Evolutionary conservation across 768 basidiomycete genomes (phyloP), one percentile per base, ranked within the genome.

Genomic region (Pleurotus platypus): DNA sequence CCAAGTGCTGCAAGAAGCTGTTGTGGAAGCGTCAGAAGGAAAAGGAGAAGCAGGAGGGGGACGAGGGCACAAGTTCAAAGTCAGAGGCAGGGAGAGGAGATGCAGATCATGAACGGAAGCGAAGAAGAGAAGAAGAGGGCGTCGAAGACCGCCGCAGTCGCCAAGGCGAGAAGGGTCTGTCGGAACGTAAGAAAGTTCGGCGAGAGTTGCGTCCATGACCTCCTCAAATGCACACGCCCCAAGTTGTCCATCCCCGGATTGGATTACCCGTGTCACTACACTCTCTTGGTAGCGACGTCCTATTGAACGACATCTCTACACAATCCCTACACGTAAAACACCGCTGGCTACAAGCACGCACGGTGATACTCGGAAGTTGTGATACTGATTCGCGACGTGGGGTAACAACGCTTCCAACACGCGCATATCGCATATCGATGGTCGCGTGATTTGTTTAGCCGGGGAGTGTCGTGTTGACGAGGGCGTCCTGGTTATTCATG

Each of bases 11-110:
- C 49, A 83, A 82, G 68, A 98, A 96, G 77, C 72, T 98, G 63
- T 84, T 88, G 83, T 94, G 89, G 85, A 94, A 92, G 68, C 76
- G 86, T 63, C 79, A 78, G 64, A 83, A 85, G 66, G 86, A 89
- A 64, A 89, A 83, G 66, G 77, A 66, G 55, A 62, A 61, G 57
- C 4, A 35, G 24, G 27, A 49, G 5, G 49, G 13, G 42, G n/a
- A n/a, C n/a, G 42, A n/a, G 42, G 42, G 42, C n/a, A 43, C 20
- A 2, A 43, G 13, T 20, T 30, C 42, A 43, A 20, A n/a, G 8
- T 43, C 15, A 16, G 4, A n/a, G 20, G 9, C 20, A n/a, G 20
- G 13, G 20, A 43, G 42, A 43, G n/a, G 42, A 12, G 42, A 43
- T n/a, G 18, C 49, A n/a, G n/a, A 26, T 50, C 30, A n/a, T 16